phyloP scores from a whole-genome alignment of 768 basidiomycete genomes.

The Boletus coccyginus region DNA sequence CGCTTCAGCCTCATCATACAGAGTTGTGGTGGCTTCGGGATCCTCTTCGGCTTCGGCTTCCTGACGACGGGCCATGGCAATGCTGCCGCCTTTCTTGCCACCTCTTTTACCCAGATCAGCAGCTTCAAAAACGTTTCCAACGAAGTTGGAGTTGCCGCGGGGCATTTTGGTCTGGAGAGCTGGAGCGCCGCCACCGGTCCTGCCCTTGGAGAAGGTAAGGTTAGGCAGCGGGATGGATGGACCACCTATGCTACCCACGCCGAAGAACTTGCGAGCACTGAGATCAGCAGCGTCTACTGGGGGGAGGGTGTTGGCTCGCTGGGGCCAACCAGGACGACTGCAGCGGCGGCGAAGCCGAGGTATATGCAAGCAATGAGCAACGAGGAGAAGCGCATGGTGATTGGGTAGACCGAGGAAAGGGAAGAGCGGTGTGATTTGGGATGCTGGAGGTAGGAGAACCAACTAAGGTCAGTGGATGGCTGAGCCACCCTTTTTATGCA shows the following conservation, averaged over 20 bases:
- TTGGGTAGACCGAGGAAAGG: background rate
- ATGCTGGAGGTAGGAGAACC: background rate
- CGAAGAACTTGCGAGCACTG: background rate
- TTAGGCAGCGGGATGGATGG: background rate
- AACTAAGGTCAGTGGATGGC: background rate
- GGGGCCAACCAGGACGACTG: background rate
- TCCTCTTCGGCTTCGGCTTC: too few species aligned
- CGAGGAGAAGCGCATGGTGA: conserved; percentile 4
- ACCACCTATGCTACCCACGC: background rate
- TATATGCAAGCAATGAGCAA: conserved; percentile 2
- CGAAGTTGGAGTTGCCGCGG: background rate
- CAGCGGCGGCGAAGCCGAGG: background rate
- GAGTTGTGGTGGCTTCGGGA: too few species aligned
- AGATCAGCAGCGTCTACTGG: background rate
- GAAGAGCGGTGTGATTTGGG: background rate
- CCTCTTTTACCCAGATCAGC: too few species aligned
- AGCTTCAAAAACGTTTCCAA: too few species aligned
- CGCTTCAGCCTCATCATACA: too few species aligned
- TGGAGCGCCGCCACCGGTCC: too few species aligned
- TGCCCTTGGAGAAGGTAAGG: too few species aligned
- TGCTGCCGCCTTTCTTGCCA: too few species aligned
- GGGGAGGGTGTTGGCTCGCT: too few species aligned
- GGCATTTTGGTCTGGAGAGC: too few species aligned
- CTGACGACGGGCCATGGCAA: too few species aligned
- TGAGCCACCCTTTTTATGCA: background rate